phyloP scores from a whole-genome alignment of 176 grass and related monocot species.

The Oryza glumipatula region DNA sequence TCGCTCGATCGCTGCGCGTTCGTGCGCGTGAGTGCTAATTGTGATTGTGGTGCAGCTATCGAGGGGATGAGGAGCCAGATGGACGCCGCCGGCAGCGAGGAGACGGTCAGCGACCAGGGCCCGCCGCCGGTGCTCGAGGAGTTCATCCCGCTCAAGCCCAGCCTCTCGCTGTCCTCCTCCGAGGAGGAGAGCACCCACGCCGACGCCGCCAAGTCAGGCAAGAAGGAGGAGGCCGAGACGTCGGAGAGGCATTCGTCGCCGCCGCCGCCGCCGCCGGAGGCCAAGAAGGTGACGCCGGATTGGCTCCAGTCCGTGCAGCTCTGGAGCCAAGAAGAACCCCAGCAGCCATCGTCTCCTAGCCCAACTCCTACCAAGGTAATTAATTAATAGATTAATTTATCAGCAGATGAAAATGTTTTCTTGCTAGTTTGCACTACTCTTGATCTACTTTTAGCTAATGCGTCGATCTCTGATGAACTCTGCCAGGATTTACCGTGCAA shows the following conservation, averaged over 20 bases:
- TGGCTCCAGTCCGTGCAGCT: slow-evolving; percentile 90
- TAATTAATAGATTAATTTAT: not conserved
- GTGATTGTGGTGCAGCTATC: slow-evolving; percentile 54
- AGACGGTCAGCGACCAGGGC: slow-evolving; percentile 50
- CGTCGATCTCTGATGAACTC: not conserved
- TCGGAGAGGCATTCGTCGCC: not conserved
- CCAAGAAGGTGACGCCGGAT: slow-evolving; percentile 50
- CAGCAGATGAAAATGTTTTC: not conserved
- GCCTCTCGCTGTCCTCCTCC: slow-evolving; percentile 51
- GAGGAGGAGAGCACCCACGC: slow-evolving; percentile 50
- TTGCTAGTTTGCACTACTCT: not conserved
- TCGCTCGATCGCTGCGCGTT: not conserved
- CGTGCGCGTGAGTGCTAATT: not conserved
- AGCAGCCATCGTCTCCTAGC: slow-evolving; percentile 18
- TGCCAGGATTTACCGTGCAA: slow-evolving; percentile 55
- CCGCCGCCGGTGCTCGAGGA: slow-evolving; percentile 89
- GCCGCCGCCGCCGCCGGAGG: not conserved
- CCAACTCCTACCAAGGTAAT: slow-evolving; percentile 29
- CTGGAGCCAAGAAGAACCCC: slow-evolving; percentile 52
- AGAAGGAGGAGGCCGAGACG: not conserved
- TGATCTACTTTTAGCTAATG: not conserved
- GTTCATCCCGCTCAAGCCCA: slow-evolving; percentile 93
- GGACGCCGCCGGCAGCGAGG: slow-evolving; percentile 49
- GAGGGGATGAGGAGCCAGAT: slow-evolving; percentile 67
- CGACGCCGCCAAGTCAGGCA: not conserved